Conservation (phyloP, 345 rosid genomes). For the Camelina neglecta region DNA sequence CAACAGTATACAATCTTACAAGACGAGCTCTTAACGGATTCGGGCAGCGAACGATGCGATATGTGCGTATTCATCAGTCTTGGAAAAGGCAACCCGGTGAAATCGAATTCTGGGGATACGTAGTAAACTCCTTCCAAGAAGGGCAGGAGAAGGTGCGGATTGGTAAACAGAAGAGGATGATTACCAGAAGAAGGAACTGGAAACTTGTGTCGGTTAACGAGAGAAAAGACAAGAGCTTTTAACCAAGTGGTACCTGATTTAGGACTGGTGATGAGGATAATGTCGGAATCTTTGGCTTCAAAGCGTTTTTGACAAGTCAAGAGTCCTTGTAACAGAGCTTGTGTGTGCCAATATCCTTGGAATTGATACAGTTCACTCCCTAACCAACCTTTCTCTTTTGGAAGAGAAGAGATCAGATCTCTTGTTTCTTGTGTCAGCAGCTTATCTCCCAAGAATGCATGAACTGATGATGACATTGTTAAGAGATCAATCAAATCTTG, state of each 20-base stretch:
- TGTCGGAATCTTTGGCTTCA: slow-evolving; percentile 50
- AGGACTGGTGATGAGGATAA: slow-evolving; percentile 59
- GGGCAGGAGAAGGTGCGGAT: slow-evolving; percentile 63
- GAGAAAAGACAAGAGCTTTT: slow-evolving; percentile 60
- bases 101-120: slow-evolving; percentile 18
- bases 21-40: slow-evolving; percentile 42
- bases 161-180: slow-evolving; percentile 57
- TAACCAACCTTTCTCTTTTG: slow-evolving; percentile 53
- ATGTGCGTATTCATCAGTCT: slow-evolving; percentile 59
- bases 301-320: slow-evolving; percentile 51
- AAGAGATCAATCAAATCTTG: background rate
- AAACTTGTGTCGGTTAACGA: slow-evolving; percentile 46
- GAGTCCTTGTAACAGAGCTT: slow-evolving; percentile 30
- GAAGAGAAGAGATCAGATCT: slow-evolving; percentile 50
- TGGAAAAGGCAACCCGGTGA: slow-evolving; percentile 44
- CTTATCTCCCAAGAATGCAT: slow-evolving; percentile 24
- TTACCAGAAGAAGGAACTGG: slow-evolving; percentile 36
- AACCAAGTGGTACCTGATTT: slow-evolving; percentile 77
- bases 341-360: slow-evolving; percentile 55
- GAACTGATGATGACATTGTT: slow-evolving; percentile 36
- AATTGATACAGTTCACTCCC: slow-evolving; percentile 44
- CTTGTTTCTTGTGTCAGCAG: slow-evolving; percentile 44
- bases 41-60: slow-evolving; percentile 47
- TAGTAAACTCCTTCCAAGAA: slow-evolving; percentile 52
- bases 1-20: slow-evolving; percentile 60